Evolutionary conservation across 192 early-diverging fungal species (phyloP).

Genomic region (Kappamyces sp.): DNA sequence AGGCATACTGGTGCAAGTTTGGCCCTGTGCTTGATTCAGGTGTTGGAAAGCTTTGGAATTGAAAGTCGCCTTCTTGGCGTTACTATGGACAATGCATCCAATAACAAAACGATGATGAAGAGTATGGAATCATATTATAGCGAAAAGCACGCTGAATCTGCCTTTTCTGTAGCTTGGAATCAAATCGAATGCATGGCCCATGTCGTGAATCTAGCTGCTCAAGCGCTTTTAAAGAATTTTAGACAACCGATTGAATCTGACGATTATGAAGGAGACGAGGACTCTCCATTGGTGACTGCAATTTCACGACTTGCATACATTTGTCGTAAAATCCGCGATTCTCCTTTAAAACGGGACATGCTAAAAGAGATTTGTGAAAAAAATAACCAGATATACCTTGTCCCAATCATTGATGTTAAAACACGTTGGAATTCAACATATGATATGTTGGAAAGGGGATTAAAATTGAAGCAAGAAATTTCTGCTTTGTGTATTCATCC

Average conservation of each 20-base stretch:
- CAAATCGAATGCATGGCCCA: constrained; percentile 11
- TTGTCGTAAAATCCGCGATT: background rate
- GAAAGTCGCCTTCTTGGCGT: constrained; percentile 4
- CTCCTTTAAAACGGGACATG: background rate
- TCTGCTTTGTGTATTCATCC: background rate
- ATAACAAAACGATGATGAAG: constrained; percentile 10
- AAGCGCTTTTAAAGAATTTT: background rate
- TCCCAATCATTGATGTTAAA: constrained; percentile 1
- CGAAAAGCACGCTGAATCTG: background rate
- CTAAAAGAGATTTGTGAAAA: background rate
- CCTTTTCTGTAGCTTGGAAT: constrained; percentile 1
- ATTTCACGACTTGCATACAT: too few relatives aligned
- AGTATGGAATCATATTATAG: constrained; percentile 1
- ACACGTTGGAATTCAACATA: background rate
- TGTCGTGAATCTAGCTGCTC: constrained; percentile 8
- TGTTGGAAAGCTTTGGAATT: constrained; percentile 5
- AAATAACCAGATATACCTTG: background rate
- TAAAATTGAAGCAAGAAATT: background rate
- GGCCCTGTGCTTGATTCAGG: constrained; percentile 2
- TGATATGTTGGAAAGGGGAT: background rate
- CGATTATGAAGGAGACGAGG: too few relatives aligned
- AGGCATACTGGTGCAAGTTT: constrained; percentile 3
- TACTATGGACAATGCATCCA: constrained; percentile 13
- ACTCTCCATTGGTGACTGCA: too few relatives aligned
- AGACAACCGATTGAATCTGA: too few relatives aligned